phyloP scores from a whole-genome alignment of 768 basidiomycete species.

The Macrocybe gigantea region DNA sequence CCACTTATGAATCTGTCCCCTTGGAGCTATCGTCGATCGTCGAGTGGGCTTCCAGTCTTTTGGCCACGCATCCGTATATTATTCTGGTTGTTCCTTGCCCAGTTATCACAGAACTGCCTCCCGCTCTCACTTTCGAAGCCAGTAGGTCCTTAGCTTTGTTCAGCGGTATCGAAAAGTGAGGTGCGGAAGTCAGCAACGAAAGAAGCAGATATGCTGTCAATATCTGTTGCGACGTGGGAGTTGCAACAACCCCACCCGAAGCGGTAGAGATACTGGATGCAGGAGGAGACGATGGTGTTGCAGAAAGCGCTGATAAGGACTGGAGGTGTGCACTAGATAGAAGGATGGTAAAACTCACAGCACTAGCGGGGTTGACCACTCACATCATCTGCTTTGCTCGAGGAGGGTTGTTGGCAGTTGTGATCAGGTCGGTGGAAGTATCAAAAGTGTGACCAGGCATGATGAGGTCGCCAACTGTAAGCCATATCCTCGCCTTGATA shows the following conservation, averaged over 20 bases:
- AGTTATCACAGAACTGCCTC: constrained; percentile 21
- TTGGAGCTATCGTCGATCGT: too few species aligned
- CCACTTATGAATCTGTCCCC: too few species aligned
- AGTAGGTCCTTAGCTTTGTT: constrained; percentile 58
- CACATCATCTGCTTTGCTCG: constrained; percentile 61
- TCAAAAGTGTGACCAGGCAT: constrained; percentile 54
- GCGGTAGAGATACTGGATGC: constrained; percentile 46
- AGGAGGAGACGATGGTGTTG: constrained; percentile 49
- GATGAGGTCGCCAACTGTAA: constrained; percentile 57
- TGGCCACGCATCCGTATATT: constrained; percentile 76
- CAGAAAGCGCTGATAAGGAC: too few species aligned
- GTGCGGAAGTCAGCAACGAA: constrained; percentile 50
- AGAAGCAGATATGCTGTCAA: constrained; percentile 65
- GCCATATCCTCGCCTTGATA: constrained; percentile 67
- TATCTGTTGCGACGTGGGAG: constrained; percentile 61
- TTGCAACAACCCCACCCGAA: constrained; percentile 18
- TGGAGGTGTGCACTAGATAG: too few species aligned
- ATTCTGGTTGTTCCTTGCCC: constrained; percentile 52
- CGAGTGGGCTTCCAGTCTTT: too few species aligned
- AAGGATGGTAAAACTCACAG: too few species aligned
- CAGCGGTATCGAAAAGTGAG: constrained; percentile 52
- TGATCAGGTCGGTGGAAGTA: too few species aligned
- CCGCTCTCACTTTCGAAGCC: constrained; percentile 32
- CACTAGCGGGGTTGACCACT: too few species aligned
- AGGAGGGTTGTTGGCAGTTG: constrained; percentile 34